Evolutionary conservation across 495 filamentous ascomycete species (phyloP).

Genomic region (Penicillium dipodomyicola): DNA sequence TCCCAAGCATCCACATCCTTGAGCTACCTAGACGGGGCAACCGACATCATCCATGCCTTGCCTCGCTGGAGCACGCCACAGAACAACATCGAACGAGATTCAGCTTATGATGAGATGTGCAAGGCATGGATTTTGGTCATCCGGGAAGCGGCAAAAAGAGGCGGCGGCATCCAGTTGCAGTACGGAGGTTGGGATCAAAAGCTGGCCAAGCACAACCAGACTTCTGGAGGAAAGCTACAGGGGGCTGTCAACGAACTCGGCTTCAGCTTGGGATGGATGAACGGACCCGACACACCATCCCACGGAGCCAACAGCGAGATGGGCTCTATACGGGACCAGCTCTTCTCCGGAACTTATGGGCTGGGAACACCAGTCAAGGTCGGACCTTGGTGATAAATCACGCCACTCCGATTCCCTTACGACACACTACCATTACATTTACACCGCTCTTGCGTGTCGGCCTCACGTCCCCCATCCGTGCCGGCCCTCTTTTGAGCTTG

Average conservation of each 20-base stretch:
- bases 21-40: slow-evolving; percentile 83
- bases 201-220: slow-evolving; percentile 82
- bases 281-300: slow-evolving; percentile 48
- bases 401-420: slow-evolving; percentile 5
- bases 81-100: slow-evolving; percentile 87
- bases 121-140: slow-evolving; percentile 93
- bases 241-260: slow-evolving; percentile 75
- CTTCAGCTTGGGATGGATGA: slow-evolving; percentile 75
- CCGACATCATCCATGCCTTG: slow-evolving; percentile 81
- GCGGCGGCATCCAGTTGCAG: slow-evolving; percentile 86
- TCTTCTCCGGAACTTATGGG: slow-evolving; percentile 75
- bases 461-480: slow-evolving; percentile 12
- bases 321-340: slow-evolving; percentile 72
- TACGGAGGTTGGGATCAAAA: slow-evolving; percentile 92
- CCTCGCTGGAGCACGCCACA: slow-evolving; percentile 82
- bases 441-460: slow-evolving; percentile 12
- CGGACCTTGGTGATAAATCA: slow-evolving; percentile 60
- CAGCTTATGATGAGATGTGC: slow-evolving; percentile 92
- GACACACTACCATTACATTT: slow-evolving; percentile 16
- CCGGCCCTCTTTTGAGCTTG: slow-evolving; percentile 19
- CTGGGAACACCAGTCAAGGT: slow-evolving; percentile 66
- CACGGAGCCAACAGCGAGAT: slow-evolving; percentile 48
- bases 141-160: slow-evolving; percentile 83
- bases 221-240: slow-evolving; percentile 77
- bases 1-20: slow-evolving; percentile 73